phyloP scores from a whole-genome alignment of 2,329 filamentous ascomycete genomes.

The Coniochaeta hoffmannii region DNA sequence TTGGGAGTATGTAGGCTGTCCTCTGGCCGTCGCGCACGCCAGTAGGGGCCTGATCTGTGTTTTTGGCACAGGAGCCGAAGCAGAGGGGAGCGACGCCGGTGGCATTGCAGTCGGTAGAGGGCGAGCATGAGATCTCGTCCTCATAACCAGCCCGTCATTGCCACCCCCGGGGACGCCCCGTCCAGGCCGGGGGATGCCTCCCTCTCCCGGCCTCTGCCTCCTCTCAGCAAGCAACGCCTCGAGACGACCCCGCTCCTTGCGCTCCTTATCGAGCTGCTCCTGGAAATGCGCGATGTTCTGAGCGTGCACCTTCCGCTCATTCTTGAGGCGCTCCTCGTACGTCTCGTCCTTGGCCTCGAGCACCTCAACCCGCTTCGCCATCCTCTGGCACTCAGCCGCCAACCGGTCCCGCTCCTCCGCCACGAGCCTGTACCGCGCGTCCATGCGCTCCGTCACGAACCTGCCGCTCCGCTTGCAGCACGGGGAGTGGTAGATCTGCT shows the following conservation, averaged over 20 bases:
- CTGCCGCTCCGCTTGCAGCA: conserved; percentile 33
- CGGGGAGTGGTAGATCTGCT: conserved; percentile 37
- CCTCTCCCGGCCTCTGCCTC: conserved; percentile 18
- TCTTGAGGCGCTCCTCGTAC: conserved; percentile 28
- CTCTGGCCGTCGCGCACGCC: conserved; percentile 3
- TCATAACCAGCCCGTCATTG: conserved; percentile 11
- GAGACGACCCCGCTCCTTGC: conserved; percentile 19
- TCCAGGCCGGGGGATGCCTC: conserved; percentile 12
- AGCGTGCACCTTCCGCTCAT: conserved; percentile 25
- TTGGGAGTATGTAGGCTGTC: conserved; percentile 14
- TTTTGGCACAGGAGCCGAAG: conserved; percentile 1
- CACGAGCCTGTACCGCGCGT: conserved; percentile 22
- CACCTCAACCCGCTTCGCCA: conserved; percentile 24
- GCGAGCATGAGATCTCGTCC: conserved; percentile 7
- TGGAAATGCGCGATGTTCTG: conserved; percentile 25
- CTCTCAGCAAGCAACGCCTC: conserved; percentile 13
- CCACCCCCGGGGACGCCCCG: background rate
- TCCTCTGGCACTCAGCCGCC: conserved; percentile 22
- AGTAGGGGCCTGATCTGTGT: background rate
- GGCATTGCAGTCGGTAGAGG: conserved; percentile 1
- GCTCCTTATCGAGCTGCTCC: conserved; percentile 26
- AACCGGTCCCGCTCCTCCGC: conserved; percentile 17
- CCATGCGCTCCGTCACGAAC: conserved; percentile 24
- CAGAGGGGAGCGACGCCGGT: background rate
- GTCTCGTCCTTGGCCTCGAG: conserved; percentile 32